Base-by-base conservation (phyloP, 208 protist species). In the Wallacemonas sp. region DNA sequence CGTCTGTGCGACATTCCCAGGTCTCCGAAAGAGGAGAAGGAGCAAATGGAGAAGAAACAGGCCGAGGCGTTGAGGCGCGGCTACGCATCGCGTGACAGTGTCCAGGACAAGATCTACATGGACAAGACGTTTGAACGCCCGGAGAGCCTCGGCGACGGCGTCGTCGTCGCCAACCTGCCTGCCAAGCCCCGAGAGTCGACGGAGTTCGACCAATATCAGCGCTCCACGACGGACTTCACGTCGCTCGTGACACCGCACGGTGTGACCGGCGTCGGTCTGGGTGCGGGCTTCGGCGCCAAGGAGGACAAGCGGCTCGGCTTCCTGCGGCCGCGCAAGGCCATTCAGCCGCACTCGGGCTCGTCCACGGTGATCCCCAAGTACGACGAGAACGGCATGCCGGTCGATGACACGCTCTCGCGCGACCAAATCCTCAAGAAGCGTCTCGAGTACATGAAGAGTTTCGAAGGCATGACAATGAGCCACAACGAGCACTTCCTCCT, bases 221-320 rank as follows among this genome's bases (percentile, higher is more conserved):
- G 77, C 25, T 91, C 80, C n/a, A 93, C 87, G 0, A 81, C 74
- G 5, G 87, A 95, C 26, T 93, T 90, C 76, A 91, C 82, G 1
- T 93, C 87, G 0, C 76, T 88, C 16, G 87, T 92, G 18, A 86
- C 81, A 1, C 85, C 90, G 3, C 82, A 91, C 63, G 70, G 80
- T 10, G 68, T 74, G 26, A 73, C 61, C 11, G 78, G 79, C 52
- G 81, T 79, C 31, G 79, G 78, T 2, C 71, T 96, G 1, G 87
- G 90, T 5, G 90, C 85, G 3, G 90, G 90, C 14, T 96, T 96
- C 61, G 90, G 90, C 41, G 80, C 68, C n/a, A 73, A 67, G 55
- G 75, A 85, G 39, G 90, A 96, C 59, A 96, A 92, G 62, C 87
- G 86, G 1, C 76, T 96, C 2, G 73, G 90, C n/a, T 93, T 91